Conservation (phyloP, 2,329 filamentous ascomycete genomes). For the Cladophialophora exuberans region DNA sequence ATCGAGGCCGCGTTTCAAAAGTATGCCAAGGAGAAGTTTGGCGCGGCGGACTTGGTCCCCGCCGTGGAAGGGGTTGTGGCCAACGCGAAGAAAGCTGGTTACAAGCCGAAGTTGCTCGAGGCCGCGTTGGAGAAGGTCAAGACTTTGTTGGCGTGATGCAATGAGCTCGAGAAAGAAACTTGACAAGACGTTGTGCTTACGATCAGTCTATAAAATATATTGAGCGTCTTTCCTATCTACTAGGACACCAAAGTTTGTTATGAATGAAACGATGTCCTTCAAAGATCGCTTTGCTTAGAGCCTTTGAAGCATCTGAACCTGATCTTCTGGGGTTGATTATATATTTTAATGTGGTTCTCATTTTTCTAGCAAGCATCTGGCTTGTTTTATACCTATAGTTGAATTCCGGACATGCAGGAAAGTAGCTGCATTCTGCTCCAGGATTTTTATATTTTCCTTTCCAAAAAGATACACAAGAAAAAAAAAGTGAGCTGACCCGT, state of each 20-base stretch:
- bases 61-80: slow-evolving; percentile 7
- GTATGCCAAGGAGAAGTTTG: slow-evolving; percentile 29
- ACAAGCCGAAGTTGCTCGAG: slow-evolving; percentile 20
- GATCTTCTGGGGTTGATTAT: too few relatives aligned
- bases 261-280: too few relatives aligned
- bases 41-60: not conserved
- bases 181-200: too few relatives aligned
- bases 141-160: slow-evolving; percentile 6
- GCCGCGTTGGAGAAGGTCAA: slow-evolving; percentile 17
- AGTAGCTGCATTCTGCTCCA: slow-evolving; percentile 29
- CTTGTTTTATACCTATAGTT: too few relatives aligned
- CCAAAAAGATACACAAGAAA: slow-evolving; percentile 17
- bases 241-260: too few relatives aligned
- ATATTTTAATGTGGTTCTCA: too few relatives aligned
- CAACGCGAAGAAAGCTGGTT: slow-evolving; percentile 21
- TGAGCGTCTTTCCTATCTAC: too few relatives aligned
- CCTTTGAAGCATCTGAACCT: too few relatives aligned
- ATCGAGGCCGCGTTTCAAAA: slow-evolving; percentile 32
- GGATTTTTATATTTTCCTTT: not conserved
- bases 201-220: too few relatives aligned
- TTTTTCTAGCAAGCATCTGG: too few relatives aligned
- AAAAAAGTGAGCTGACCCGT: not conserved
- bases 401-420: slow-evolving; percentile 24
- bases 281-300: too few relatives aligned
- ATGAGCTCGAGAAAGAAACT: too few relatives aligned